Conservation (phyloP, 2,329 filamentous ascomycete genomes). For the Furcasterigmium sp. region DNA sequence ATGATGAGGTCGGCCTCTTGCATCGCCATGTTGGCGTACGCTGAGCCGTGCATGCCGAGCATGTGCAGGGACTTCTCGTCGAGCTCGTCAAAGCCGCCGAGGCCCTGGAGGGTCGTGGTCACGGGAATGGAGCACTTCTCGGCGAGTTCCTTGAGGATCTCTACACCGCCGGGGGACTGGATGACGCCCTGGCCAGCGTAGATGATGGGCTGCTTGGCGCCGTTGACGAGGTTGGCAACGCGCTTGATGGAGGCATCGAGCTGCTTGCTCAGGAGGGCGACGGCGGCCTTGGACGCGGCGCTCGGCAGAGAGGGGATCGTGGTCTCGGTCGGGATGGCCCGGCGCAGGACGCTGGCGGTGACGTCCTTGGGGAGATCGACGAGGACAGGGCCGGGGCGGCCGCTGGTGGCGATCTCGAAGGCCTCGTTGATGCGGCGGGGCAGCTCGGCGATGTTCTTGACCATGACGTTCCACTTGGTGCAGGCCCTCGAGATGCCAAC, state of each 20-base stretch:
- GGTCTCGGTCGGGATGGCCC: constrained; percentile 73
- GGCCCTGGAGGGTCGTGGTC: constrained; percentile 89
- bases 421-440: constrained; percentile 94
- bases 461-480: constrained; percentile 99
- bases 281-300: constrained; percentile 76
- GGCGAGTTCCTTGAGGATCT: constrained; percentile 76
- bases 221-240: constrained; percentile 77
- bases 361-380: constrained; percentile 97
- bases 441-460: constrained; percentile 89
- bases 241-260: constrained; percentile 68
- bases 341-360: constrained; percentile 76
- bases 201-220: constrained; percentile 88
- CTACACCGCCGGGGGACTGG: constrained; percentile 70
- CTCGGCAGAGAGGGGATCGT: constrained; percentile 76
- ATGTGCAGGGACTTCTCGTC: constrained; percentile 95
- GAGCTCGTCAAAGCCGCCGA: constrained; percentile 88
- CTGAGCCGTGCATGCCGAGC: constrained; percentile 97
- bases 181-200: constrained; percentile 92
- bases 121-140: constrained; percentile 91
- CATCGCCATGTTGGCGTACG: constrained; percentile 97
- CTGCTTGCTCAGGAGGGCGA: constrained; percentile 67
- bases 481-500: constrained; percentile 90
- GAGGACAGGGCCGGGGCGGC: constrained; percentile 87
- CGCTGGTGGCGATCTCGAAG: constrained; percentile 94
- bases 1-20: constrained; percentile 96